Evolutionary conservation across 2,329 filamentous ascomycete species (phyloP).

Genomic region (Hypoxylon sp.): DNA sequence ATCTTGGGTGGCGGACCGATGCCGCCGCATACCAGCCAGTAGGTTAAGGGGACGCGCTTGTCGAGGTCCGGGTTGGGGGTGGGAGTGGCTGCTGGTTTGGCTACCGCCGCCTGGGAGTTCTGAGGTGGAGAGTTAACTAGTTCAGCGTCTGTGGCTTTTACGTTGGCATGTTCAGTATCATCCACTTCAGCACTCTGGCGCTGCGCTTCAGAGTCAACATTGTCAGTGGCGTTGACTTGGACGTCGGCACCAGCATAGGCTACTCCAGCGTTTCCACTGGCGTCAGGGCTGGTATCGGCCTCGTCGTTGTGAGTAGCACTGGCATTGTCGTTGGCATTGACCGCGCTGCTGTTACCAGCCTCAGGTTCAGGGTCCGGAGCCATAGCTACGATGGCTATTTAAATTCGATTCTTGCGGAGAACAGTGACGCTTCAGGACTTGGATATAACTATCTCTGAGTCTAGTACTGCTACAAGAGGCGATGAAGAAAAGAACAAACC

Average conservation of each 20-base stretch:
- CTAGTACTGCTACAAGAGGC: not conserved
- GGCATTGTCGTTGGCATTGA: not conserved
- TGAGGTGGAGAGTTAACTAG: not conserved
- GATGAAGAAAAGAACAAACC: not conserved
- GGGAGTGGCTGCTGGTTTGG: not conserved
- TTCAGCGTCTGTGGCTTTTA: not conserved
- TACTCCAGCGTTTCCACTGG: not conserved
- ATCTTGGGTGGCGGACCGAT: constrained; percentile 30
- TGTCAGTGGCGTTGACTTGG: not conserved
- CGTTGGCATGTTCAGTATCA: not conserved
- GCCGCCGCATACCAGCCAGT: constrained; percentile 36
- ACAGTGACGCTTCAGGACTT: not conserved
- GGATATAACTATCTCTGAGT: not conserved
- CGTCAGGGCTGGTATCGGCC: not conserved
- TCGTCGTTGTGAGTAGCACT: not conserved
- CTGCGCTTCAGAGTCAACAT: not conserved
- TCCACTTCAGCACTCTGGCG: not conserved
- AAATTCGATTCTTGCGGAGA: not conserved
- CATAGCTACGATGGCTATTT: constrained; percentile 1
- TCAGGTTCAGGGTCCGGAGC: not conserved
- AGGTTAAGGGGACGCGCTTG: constrained; percentile 14
- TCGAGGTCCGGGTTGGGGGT: not conserved
- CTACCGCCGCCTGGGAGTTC: not conserved
- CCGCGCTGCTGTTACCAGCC: not conserved
- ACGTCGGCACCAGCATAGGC: not conserved